phyloP scores from a whole-genome alignment of 495 filamentous ascomycete species.

The Jackrogersella minutella region DNA sequence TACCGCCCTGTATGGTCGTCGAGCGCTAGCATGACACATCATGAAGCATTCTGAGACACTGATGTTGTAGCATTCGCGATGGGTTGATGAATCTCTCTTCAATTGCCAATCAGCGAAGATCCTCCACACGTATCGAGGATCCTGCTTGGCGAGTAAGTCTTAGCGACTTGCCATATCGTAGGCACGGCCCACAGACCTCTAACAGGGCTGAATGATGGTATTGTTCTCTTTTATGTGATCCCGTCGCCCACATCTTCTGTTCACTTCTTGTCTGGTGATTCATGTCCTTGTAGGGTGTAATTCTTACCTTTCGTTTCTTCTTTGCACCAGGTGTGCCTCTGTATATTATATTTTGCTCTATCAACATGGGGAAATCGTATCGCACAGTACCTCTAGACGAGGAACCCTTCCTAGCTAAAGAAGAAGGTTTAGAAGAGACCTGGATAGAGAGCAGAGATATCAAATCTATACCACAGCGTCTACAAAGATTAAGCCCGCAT shows the following conservation, averaged over 20 bases:
- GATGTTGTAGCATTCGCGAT: slow-evolving; percentile 25
- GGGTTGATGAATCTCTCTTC: slow-evolving; percentile 11
- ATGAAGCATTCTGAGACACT: slow-evolving; percentile 28
- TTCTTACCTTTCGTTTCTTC: slow-evolving; percentile 38
- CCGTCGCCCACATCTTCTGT: slow-evolving; percentile 1
- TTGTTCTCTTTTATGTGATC: slow-evolving; percentile 9
- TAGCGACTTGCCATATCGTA: slow-evolving; percentile 19
- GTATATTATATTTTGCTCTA: slow-evolving; percentile 30
- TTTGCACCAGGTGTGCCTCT: slow-evolving; percentile 54
- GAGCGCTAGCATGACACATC: slow-evolving; percentile 31
- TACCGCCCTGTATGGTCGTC: slow-evolving; percentile 6
- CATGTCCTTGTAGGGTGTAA: slow-evolving; percentile 11
- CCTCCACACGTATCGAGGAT: slow-evolving; percentile 26
- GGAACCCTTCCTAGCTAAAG: slow-evolving; percentile 46
- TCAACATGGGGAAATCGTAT: slow-evolving; percentile 45
- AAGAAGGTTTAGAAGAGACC: slow-evolving; percentile 38
- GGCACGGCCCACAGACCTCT: slow-evolving; percentile 11
- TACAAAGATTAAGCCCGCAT: slow-evolving; percentile 35
- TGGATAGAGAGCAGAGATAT: slow-evolving; percentile 20
- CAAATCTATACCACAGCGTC: slow-evolving; percentile 9
- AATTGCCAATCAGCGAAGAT: slow-evolving; percentile 29
- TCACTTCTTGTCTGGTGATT: slow-evolving; percentile 13
- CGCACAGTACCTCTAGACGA: slow-evolving; percentile 50
- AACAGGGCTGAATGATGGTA: slow-evolving; percentile 10
- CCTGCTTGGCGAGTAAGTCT: slow-evolving; percentile 13